phyloP scores from a whole-genome alignment of 2,329 filamentous ascomycete genomes.

The Zymoseptoria crescenta region DNA sequence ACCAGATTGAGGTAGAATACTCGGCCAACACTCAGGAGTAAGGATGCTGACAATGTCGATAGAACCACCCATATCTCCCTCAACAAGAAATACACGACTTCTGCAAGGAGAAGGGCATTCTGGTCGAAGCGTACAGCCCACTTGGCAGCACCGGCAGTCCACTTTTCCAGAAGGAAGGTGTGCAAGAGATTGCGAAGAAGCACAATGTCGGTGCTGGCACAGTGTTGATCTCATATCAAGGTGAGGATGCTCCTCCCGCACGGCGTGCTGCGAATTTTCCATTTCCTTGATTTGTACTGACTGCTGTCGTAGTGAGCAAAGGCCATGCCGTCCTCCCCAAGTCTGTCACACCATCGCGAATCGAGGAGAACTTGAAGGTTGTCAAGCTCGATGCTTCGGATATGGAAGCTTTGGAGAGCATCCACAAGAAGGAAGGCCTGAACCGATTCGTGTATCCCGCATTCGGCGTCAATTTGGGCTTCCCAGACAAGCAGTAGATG shows the following conservation, averaged over 20 bases:
- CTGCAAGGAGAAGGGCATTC: slow-evolving; percentile 60
- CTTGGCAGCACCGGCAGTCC: slow-evolving; percentile 43
- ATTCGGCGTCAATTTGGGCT: slow-evolving; percentile 43
- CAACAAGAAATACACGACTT: slow-evolving; percentile 65
- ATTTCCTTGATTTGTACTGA: background rate
- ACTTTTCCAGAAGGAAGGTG: slow-evolving; percentile 40
- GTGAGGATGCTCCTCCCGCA: slow-evolving; percentile 40
- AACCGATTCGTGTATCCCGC: slow-evolving; percentile 43
- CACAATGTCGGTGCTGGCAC: slow-evolving; percentile 44
- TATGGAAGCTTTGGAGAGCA: slow-evolving; percentile 42
- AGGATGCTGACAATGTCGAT: slow-evolving; percentile 47
- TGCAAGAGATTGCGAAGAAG: slow-evolving; percentile 44
- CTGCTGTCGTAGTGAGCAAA: slow-evolving; percentile 49
- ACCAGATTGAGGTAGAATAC: slow-evolving; percentile 15
- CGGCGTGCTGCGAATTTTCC: background rate
- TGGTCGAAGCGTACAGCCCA: slow-evolving; percentile 61
- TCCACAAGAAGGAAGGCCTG: slow-evolving; percentile 41
- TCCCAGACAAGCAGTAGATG: slow-evolving; percentile 39
- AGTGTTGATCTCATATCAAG: slow-evolving; percentile 64
- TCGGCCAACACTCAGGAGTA: background rate
- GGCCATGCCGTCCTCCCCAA: slow-evolving; percentile 60
- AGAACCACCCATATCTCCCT: slow-evolving; percentile 61
- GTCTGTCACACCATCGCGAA: slow-evolving; percentile 51
- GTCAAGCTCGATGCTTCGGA: slow-evolving; percentile 59
- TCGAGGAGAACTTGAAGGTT: slow-evolving; percentile 60